A percentile compares a stretch with the other conserved stretches of the same genome.
Evolutionary conservation across 2,329 filamentous ascomycete genomes (phyloP).

Genomic region (Phialophora tarda): DNA sequence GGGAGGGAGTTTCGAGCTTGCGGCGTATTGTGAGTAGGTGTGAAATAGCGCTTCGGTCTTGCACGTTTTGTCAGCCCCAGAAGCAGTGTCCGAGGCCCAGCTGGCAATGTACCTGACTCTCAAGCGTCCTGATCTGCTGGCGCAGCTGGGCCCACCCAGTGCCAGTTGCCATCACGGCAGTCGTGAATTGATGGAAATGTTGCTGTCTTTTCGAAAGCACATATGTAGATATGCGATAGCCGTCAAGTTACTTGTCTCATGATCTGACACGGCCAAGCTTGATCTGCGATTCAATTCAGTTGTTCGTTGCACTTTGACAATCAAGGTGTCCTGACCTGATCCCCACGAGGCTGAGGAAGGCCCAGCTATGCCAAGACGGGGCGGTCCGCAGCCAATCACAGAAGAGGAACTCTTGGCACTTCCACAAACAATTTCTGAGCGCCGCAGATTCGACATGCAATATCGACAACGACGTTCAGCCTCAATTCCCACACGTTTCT

Average conservation of each 20-base stretch:
- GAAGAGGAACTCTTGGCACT: conserved; percentile 19
- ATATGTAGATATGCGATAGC: not conserved
- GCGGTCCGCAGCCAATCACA: not conserved
- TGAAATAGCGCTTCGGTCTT: conserved; percentile 77
- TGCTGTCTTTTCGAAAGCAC: not conserved
- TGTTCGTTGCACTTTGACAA: not conserved
- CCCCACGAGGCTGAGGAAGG: conserved; percentile 3
- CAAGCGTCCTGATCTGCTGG: conserved; percentile 85
- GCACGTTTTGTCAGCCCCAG: conserved; percentile 24
- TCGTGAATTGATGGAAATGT: not conserved
- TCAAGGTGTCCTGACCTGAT: not conserved
- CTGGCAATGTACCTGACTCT: conserved; percentile 76
- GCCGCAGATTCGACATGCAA: not conserved
- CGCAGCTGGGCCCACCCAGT: conserved; percentile 91
- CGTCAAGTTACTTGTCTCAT: not conserved
- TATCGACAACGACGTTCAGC: conserved; percentile 23
- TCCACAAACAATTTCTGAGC: not conserved
- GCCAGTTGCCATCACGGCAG: conserved; percentile 50
- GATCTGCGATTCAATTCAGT: not conserved
- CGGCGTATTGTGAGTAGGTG: conserved; percentile 87
- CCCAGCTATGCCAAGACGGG: not conserved
- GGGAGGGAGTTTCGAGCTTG: conserved; percentile 75
- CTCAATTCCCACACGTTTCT: conserved; percentile 20
- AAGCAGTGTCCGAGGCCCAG: not conserved
- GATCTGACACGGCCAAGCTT: not conserved